Percentiles rank a stretch among this genome's conserved stretches.
Conservation (phyloP, 2,329 filamentous ascomycete genomes). For the Calonectria leucothoes region DNA sequence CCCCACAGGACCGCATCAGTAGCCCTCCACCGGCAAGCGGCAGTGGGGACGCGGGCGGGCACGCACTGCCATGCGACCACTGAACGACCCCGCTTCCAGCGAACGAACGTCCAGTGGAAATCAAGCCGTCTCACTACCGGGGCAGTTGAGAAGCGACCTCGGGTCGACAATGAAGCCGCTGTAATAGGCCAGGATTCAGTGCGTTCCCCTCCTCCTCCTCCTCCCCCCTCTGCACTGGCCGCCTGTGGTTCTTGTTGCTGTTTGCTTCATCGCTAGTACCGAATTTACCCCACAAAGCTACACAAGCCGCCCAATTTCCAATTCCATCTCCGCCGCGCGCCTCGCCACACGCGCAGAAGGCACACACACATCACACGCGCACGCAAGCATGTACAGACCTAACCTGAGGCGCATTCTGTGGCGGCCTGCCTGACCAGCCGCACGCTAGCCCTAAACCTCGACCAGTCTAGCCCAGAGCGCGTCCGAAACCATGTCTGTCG, state of each 20-base stretch:
- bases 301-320: not conserved
- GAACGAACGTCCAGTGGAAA: slow-evolving; percentile 7
- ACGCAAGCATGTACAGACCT: not conserved
- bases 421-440: not conserved
- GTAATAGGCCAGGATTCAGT: slow-evolving; percentile 6
- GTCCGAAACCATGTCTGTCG: not conserved
- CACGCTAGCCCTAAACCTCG: slow-evolving; percentile 6
- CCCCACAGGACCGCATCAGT: slow-evolving; percentile 10
- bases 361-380: not conserved
- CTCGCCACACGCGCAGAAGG: not conserved
- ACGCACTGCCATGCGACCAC: not conserved
- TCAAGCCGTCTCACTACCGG: not conserved
- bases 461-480: not conserved
- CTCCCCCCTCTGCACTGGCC: not conserved
- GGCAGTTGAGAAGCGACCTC: not conserved
- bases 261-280: not conserved
- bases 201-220: too few relatives aligned
- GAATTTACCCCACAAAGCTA: not conserved
- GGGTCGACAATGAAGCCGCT: not conserved
- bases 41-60: not conserved
- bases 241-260: not conserved
- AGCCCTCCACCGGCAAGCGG: slow-evolving; percentile 18
- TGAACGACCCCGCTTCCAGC: slow-evolving; percentile 5
- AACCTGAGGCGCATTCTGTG: not conserved
- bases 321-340: not conserved